Conservation (phyloP, 2,329 filamentous ascomycete species). For the Penicillium polonicum region DNA sequence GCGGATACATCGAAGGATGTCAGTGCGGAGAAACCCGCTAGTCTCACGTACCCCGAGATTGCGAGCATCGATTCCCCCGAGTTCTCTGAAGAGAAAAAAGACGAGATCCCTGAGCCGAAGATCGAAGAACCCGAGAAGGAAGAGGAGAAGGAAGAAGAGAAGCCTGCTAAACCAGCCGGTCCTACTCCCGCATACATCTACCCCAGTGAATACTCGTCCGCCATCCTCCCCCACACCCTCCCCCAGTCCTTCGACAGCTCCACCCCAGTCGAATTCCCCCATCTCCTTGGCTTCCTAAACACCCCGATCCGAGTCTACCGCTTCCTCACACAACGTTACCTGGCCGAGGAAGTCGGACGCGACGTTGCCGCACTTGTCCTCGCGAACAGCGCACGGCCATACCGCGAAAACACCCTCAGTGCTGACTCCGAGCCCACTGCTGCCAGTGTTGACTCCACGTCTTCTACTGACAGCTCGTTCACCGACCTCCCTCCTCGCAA, state of each 20-base stretch:
- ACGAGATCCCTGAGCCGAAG: slow-evolving; percentile 48
- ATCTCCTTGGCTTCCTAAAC: slow-evolving; percentile 88
- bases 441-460: slow-evolving; percentile 20
- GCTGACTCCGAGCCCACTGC: slow-evolving; percentile 21
- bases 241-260: slow-evolving; percentile 73
- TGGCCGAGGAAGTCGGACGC: slow-evolving; percentile 86
- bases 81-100: slow-evolving; percentile 16
- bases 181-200: slow-evolving; percentile 72
- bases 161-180: slow-evolving; percentile 53
- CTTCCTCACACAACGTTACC: slow-evolving; percentile 75
- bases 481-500: slow-evolving; percentile 34
- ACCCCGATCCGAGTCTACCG: slow-evolving; percentile 83
- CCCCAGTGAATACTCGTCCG: slow-evolving; percentile 67
- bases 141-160: slow-evolving; percentile 43
- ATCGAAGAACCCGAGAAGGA: slow-evolving; percentile 38
- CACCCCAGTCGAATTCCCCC: slow-evolving; percentile 73
- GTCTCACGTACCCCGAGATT: slow-evolving; percentile 17
- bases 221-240: slow-evolving; percentile 62
- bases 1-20: slow-evolving; percentile 14
- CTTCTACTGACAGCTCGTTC: slow-evolving; percentile 45
- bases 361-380: slow-evolving; percentile 85
- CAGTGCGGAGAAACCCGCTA: slow-evolving; percentile 24
- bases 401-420: slow-evolving; percentile 30
- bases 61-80: slow-evolving; percentile 7
- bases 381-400: slow-evolving; percentile 43